A percentile compares a stretch with the other conserved stretches of the same genome.
Conservation (phyloP, 2,329 filamentous ascomycete genomes). For the Paraconiothyrium sp. region DNA sequence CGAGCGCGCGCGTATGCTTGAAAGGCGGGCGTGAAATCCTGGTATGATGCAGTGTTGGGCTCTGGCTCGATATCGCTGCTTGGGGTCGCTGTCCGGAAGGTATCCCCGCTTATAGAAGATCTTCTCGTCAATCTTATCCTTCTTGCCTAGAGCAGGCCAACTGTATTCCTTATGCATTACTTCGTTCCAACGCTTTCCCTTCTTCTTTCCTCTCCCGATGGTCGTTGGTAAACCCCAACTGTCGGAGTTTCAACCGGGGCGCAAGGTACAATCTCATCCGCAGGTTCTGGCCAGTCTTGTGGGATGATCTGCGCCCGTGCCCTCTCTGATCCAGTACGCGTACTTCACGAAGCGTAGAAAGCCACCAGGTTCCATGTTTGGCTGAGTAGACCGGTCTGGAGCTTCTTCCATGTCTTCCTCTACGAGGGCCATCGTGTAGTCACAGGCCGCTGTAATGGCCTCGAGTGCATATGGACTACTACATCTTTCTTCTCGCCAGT, state of each 20-base stretch:
- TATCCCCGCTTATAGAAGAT: not conserved
- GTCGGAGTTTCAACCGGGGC: too few relatives aligned
- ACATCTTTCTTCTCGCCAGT: conserved; percentile 21
- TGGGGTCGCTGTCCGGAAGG: not conserved
- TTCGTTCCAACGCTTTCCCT: not conserved
- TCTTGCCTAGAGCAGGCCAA: not conserved
- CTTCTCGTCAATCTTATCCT: not conserved
- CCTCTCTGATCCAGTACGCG: conserved; percentile 25
- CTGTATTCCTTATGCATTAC: too few relatives aligned
- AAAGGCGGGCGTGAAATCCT: conserved; percentile 22
- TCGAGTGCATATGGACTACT: conserved; percentile 29
- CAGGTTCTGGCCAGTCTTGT: too few relatives aligned
- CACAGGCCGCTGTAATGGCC: conserved; percentile 31
- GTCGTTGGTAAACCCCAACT: too few relatives aligned
- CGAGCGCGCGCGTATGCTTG: conserved; percentile 30
- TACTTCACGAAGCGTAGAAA: conserved; percentile 42
- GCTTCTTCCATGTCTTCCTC: conserved; percentile 35
- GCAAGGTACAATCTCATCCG: not conserved
- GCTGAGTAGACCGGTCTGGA: conserved; percentile 22
- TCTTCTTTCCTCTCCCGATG: too few relatives aligned
- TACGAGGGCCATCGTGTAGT: conserved; percentile 30
- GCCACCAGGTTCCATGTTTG: conserved; percentile 31
- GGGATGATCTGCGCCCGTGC: not conserved
- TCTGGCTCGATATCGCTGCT: not conserved
- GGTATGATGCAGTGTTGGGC: conserved; percentile 3